phyloP scores from a whole-genome alignment of 371 early-diverging fungal genomes.

The Globomyces sp. region DNA sequence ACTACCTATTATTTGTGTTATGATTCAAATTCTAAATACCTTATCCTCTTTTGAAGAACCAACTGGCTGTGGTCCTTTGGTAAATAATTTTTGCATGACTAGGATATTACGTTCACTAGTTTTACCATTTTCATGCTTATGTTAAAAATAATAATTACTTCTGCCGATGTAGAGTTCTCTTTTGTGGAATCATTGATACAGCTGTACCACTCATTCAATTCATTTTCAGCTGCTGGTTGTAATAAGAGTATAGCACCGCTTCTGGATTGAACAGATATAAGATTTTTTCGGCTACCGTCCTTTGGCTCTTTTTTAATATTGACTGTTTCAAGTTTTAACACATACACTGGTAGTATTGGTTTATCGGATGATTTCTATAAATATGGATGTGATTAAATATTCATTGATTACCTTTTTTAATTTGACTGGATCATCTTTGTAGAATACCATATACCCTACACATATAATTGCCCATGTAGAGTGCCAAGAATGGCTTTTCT shows the following conservation, averaged over 20 bases:
- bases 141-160: constrained; percentile 10
- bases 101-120: background rate
- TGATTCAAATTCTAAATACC: too few relatives aligned
- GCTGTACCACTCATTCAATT: constrained; percentile 40
- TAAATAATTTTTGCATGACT: too few relatives aligned
- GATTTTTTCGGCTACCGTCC: constrained; percentile 10
- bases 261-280: constrained; percentile 6
- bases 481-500: constrained; percentile 39
- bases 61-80: background rate
- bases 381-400: background rate
- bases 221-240: constrained; percentile 35
- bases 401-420: constrained; percentile 18
- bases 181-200: constrained; percentile 28
- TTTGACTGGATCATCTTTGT: constrained; percentile 41
- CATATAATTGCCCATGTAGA: constrained; percentile 37
- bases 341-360: constrained; percentile 28
- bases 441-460: constrained; percentile 46
- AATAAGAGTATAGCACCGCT: constrained; percentile 23
- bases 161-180: constrained; percentile 28
- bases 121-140: constrained; percentile 12
- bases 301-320: constrained; percentile 11
- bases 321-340: constrained; percentile 32
- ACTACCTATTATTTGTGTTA: too few relatives aligned
- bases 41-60: background rate
- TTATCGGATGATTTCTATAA: background rate